Evolutionary conservation across 306 rosid genomes (phyloP).

Genomic region (Mimosa pudica): DNA sequence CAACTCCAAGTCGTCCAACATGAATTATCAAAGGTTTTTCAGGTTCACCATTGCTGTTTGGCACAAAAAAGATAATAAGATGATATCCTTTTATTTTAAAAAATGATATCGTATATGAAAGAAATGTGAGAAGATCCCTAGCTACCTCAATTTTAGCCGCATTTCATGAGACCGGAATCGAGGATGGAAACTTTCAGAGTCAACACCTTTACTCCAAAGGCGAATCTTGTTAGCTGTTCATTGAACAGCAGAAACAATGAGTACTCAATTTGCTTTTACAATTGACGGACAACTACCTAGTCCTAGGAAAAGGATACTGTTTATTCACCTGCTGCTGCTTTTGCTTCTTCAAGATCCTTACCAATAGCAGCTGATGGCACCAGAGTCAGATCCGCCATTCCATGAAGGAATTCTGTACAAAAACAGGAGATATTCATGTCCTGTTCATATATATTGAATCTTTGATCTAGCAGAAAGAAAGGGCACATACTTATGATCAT

Average conservation of each 20-base stretch:
- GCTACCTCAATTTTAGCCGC: constrained; percentile 89
- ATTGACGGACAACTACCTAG: constrained; percentile 9
- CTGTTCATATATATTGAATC: constrained; percentile 20
- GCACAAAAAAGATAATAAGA: constrained; percentile 27
- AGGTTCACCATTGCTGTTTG: constrained; percentile 82
- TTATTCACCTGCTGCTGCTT: constrained; percentile 75
- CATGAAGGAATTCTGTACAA: constrained; percentile 81
- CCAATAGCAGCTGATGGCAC: constrained; percentile 96
- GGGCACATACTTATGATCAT: constrained; percentile 72
- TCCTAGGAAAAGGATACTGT: constrained; percentile 5
- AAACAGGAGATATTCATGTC: constrained; percentile 32
- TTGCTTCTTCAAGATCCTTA: constrained; percentile 76
- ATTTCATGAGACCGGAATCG: constrained; percentile 73
- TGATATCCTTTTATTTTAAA: constrained; percentile 18
- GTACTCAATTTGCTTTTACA: background rate
- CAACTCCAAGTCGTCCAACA: constrained; percentile 96
- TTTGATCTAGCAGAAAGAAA: constrained; percentile 19
- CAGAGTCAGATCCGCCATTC: constrained; percentile 91
- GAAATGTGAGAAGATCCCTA: constrained; percentile 25
- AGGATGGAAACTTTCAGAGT: constrained; percentile 91
- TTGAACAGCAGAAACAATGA: constrained; percentile 32
- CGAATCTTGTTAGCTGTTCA: constrained; percentile 85
- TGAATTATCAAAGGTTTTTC: constrained; percentile 92
- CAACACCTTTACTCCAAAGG: constrained; percentile 98
- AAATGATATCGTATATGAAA: constrained; percentile 21